These are phyloP conservation scores for Phytopythium ostracodes DNA, from an alignment of 352 stramenopile genomes.

Conservation along the genomic window DNA sequence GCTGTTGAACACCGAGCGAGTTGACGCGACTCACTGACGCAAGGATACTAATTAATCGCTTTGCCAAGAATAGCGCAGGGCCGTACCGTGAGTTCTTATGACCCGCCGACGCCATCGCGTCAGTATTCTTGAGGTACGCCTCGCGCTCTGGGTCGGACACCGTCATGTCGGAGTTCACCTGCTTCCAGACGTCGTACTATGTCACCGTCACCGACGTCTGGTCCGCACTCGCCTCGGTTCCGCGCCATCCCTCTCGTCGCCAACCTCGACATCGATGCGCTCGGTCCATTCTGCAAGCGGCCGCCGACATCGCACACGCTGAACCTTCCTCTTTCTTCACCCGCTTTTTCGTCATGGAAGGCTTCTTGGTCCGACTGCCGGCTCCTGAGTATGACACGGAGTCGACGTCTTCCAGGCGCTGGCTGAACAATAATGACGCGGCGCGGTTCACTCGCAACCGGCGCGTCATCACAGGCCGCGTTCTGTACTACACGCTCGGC, in stretches of 20 bases:
- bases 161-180: not conserved
- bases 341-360: constrained; percentile 52
- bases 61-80: not conserved
- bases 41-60: not conserved
- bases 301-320: not conserved
- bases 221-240: not conserved
- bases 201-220: not conserved
- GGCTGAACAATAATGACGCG: not conserved
- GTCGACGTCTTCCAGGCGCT: constrained; percentile 3
- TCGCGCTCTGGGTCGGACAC: constrained; percentile 1
- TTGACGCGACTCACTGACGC: not conserved
- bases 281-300: not conserved
- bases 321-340: not conserved
- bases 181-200: not conserved
- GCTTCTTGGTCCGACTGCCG: constrained; percentile 69
- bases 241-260: not conserved
- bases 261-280: not conserved
- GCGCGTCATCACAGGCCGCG: constrained; percentile 9
- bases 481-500: constrained; percentile 66
- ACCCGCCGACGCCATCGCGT: not conserved
- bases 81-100: not conserved
- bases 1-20: not conserved
- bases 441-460: not conserved
- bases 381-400: constrained; percentile 12
- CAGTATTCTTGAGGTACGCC: no score